These are phyloP conservation scores for Fusarium sp. DNA, from an alignment of 2,329 filamentous ascomycete species.

Conservation along the genomic window DNA sequence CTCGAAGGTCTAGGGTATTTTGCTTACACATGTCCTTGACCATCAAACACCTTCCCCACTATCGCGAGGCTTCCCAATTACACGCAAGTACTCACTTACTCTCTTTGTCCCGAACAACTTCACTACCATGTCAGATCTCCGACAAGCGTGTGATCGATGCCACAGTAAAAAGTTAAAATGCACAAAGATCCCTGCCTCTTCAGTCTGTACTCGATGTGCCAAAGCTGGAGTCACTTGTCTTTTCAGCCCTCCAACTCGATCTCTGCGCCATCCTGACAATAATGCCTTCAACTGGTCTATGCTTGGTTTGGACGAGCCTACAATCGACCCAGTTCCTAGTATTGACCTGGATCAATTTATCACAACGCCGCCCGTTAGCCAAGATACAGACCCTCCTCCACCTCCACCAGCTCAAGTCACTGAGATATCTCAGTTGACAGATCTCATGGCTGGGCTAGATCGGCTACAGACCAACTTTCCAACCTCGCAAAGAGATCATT, in stretches of 20 bases:
- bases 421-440: constrained; percentile 25
- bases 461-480: constrained; percentile 25
- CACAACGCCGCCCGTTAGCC: constrained; percentile 13
- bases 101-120: not conserved
- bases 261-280: constrained; percentile 19
- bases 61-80: not conserved
- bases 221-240: constrained; percentile 52
- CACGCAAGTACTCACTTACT: not conserved
- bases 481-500: constrained; percentile 12
- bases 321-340: not conserved
- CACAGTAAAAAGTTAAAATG: constrained; percentile 58
- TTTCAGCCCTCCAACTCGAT: constrained; percentile 51
- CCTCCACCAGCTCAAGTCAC: not conserved
- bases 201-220: constrained; percentile 51
- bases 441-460: constrained; percentile 37
- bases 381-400: not conserved
- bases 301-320: constrained; percentile 16
- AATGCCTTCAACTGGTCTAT: constrained; percentile 35
- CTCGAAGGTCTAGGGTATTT: constrained; percentile 4
- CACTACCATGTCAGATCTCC: constrained; percentile 35
- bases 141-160: constrained; percentile 54
- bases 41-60: not conserved
- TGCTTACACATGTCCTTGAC: not conserved
- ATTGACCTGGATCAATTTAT: not conserved
- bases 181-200: constrained; percentile 48